A percentile compares a stretch with the other conserved stretches of the same genome.
phyloP scores from a whole-genome alignment of 768 basidiomycete genomes.

The Rubroboletus pulcherrimus region DNA sequence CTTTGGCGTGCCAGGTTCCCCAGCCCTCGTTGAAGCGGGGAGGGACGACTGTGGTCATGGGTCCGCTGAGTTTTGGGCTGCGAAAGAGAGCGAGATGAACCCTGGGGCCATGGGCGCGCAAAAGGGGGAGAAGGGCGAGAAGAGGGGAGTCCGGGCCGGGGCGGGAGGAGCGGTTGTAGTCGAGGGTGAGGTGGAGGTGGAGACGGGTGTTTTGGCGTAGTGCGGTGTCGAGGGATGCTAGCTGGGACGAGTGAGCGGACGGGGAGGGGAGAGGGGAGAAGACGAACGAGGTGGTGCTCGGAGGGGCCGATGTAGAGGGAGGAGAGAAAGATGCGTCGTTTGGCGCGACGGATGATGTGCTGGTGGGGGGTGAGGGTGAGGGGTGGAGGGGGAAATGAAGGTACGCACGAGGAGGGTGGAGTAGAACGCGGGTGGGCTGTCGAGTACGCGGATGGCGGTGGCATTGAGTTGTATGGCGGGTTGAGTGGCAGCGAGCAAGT shows the following conservation, averaged over 20 bases:
- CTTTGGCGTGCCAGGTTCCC: slow-evolving; percentile 98
- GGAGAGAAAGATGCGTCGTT: slow-evolving; percentile 80
- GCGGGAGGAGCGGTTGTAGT: slow-evolving; percentile 76
- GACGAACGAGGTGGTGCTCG: slow-evolving; percentile 73
- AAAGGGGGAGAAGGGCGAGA: slow-evolving; percentile 65
- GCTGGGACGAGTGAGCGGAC: slow-evolving; percentile 40
- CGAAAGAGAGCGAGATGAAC: slow-evolving; percentile 81
- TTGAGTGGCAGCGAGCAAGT: slow-evolving; percentile 35
- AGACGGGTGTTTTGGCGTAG: slow-evolving; percentile 59
- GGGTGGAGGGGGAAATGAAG: rapidly evolving
- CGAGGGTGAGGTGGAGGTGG: slow-evolving; percentile 68
- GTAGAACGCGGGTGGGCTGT: slow-evolving; percentile 59
- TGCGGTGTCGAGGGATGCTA: slow-evolving; percentile 60
- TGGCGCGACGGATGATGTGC: slow-evolving; percentile 78
- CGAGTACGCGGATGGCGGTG: slow-evolving; percentile 50
- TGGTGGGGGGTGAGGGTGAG: slow-evolving; percentile 25
- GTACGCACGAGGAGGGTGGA: slow-evolving; percentile 46
- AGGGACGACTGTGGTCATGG: slow-evolving; percentile 76
- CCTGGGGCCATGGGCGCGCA: slow-evolving; percentile 65
- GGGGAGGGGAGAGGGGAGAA: neutral
- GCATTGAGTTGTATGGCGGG: slow-evolving; percentile 48
- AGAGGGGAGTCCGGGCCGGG: slow-evolving; percentile 68
- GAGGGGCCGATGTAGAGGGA: slow-evolving; percentile 83
- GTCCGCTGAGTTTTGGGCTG: slow-evolving; percentile 77
- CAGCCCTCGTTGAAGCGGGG: slow-evolving; percentile 96